Conservation (phyloP, 164 flowering plant genomes). For the Magnolia officinalis region DNA sequence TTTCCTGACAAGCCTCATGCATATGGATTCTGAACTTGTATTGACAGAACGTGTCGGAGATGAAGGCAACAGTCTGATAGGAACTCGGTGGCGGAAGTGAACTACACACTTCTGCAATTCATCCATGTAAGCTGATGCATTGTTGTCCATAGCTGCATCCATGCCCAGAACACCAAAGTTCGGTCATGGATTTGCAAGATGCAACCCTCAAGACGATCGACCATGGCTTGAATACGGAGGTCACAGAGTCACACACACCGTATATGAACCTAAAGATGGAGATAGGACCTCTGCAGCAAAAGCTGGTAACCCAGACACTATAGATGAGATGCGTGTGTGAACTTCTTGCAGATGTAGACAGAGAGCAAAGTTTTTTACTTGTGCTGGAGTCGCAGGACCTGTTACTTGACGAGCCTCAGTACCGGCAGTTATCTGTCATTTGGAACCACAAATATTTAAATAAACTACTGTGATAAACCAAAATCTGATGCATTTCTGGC, state of each 20-base stretch:
- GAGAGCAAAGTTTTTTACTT: slow-evolving; percentile 73
- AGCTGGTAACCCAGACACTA: slow-evolving; percentile 51
- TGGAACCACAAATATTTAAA: not conserved
- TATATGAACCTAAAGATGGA: slow-evolving; percentile 69
- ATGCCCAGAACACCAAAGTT: slow-evolving; percentile 61
- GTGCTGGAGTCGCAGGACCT: slow-evolving; percentile 80
- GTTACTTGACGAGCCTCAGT: slow-evolving; percentile 90
- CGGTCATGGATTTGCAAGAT: slow-evolving; percentile 87
- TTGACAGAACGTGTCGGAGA: slow-evolving; percentile 38
- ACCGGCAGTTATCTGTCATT: slow-evolving; percentile 79
- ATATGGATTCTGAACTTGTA: slow-evolving; percentile 59
- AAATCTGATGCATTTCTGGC: not conserved
- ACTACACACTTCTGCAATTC: slow-evolving; percentile 75
- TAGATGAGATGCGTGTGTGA: slow-evolving; percentile 63
- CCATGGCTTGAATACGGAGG: slow-evolving; percentile 88
- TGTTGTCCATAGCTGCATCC: slow-evolving; percentile 84
- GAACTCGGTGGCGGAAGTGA: slow-evolving; percentile 77
- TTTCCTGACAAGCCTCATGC: slow-evolving; percentile 69
- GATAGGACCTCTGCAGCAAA: slow-evolving; percentile 77
- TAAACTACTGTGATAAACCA: not conserved
- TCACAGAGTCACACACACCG: slow-evolving; percentile 77
- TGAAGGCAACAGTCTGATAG: slow-evolving; percentile 62
- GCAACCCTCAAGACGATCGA: slow-evolving; percentile 82
- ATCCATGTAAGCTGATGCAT: slow-evolving; percentile 91
- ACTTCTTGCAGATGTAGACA: slow-evolving; percentile 93